These are phyloP conservation scores for Phytophthora constricta DNA, from an alignment of 352 stramenopile species.

Conservation along the genomic window DNA sequence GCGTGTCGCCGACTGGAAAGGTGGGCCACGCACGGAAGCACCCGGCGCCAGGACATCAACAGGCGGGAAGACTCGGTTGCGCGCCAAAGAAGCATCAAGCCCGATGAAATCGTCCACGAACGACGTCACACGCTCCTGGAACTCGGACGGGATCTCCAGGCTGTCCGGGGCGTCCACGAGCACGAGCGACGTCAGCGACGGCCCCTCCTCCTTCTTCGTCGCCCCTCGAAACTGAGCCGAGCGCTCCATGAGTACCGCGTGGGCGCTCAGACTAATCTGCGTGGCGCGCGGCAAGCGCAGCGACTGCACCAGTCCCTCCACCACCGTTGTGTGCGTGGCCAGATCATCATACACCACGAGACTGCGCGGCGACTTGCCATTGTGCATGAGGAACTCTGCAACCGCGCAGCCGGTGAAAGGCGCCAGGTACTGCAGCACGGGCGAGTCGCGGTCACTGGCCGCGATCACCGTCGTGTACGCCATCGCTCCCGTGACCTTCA, in stretches of 20 bases:
- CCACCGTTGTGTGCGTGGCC: constrained; percentile 71
- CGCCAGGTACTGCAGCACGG: constrained; percentile 81
- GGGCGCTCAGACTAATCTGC: constrained; percentile 69
- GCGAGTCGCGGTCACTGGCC: constrained; percentile 66
- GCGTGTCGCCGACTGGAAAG: constrained; percentile 78
- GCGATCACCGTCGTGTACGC: constrained; percentile 74
- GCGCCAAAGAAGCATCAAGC: constrained; percentile 55
- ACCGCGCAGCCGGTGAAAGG: constrained; percentile 82
- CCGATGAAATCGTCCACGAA: constrained; percentile 77
- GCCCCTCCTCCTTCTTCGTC: constrained; percentile 30
- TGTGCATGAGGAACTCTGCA: constrained; percentile 72
- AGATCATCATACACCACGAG: constrained; percentile 86
- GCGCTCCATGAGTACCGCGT: constrained; percentile 80
- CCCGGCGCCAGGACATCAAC: constrained; percentile 72
- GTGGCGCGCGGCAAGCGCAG: constrained; percentile 68
- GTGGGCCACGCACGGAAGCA: constrained; percentile 67
- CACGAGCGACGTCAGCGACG: constrained; percentile 72
- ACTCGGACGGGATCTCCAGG: constrained; percentile 53
- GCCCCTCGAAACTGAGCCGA: constrained; percentile 68
- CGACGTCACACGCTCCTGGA: constrained; percentile 70
- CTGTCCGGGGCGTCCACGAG: constrained; percentile 71
- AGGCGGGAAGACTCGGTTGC: constrained; percentile 70
- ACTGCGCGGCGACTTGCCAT: constrained; percentile 53
- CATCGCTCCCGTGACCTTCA: constrained; percentile 51
- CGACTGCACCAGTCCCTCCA: constrained; percentile 76